phyloP scores from a whole-genome alignment of 768 basidiomycete species.

The Mycena pura region DNA sequence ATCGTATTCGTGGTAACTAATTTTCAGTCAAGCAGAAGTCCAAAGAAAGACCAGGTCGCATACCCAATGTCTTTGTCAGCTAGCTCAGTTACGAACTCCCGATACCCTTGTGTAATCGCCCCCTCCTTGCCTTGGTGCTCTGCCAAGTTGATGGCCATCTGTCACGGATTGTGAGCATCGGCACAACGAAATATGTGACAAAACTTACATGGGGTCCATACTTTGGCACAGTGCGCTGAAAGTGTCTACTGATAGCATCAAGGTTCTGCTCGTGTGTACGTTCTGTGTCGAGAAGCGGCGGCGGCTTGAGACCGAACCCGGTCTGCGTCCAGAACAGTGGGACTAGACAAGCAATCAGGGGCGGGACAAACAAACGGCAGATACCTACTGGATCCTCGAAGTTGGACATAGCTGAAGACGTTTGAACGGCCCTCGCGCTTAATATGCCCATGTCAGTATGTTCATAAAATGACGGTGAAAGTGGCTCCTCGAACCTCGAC shows the following conservation, averaged over 20 bases:
- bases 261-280: constrained; percentile 75
- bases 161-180: constrained; percentile 1
- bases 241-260: constrained; percentile 75
- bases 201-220: constrained; percentile 84
- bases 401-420: constrained; percentile 88
- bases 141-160: constrained; percentile 89
- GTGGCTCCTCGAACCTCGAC: constrained; percentile 71
- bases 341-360: constrained; percentile 52
- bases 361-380: neutral
- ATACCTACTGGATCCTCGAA: constrained; percentile 85
- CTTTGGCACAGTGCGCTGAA: constrained; percentile 62
- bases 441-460: neutral
- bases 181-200: constrained; percentile 23
- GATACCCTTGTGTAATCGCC: constrained; percentile 77
- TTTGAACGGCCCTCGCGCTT: constrained; percentile 80
- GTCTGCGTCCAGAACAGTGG: constrained; percentile 94
- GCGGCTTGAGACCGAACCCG: constrained; percentile 87
- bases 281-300: constrained; percentile 78
- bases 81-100: constrained; percentile 67
- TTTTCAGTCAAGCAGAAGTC: neutral
- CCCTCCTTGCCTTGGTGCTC: constrained; percentile 92
- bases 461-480: neutral
- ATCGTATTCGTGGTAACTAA: constrained; percentile 84
- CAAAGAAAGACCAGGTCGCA: constrained; percentile 22
- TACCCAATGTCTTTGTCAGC: constrained; percentile 63